Percentiles rank a stretch among this genome's conserved stretches.
These are phyloP conservation scores for Entomortierella parvispora DNA, from an alignment of 192 early-diverging fungal species.

Conservation along the genomic window DNA sequence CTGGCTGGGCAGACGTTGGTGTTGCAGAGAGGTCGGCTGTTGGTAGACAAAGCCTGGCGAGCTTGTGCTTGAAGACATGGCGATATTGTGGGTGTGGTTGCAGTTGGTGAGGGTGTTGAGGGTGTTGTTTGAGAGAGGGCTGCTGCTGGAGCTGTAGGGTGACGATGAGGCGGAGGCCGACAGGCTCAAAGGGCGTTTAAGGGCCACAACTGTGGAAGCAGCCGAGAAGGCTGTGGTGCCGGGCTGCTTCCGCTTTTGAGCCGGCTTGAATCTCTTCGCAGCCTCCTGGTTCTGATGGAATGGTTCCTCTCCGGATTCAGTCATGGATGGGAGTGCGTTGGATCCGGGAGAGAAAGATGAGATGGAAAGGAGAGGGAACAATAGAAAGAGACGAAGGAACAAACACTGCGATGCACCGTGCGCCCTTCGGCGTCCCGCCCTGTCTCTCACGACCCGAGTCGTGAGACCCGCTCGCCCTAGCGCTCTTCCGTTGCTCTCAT, in stretches of 20 bases:
- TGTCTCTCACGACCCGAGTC: too few species aligned
- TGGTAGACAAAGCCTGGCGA: neutral
- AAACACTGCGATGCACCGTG: too few species aligned
- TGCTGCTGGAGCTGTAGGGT: too few species aligned
- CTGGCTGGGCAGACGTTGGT: slow-evolving; percentile 4
- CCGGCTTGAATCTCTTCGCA: slow-evolving; percentile 20
- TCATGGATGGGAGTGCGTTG: neutral
- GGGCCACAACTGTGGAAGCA: slow-evolving; percentile 4
- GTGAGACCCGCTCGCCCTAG: too few species aligned
- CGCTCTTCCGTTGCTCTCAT: too few species aligned
- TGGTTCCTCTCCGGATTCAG: slow-evolving; percentile 12
- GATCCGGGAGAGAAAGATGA: neutral
- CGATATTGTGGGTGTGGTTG: neutral
- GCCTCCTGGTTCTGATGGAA: slow-evolving; percentile 22
- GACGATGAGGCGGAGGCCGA: neutral
- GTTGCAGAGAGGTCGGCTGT: neutral
- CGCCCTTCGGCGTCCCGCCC: too few species aligned
- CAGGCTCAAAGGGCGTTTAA: neutral
- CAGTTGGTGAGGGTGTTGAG: neutral
- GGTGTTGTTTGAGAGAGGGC: neutral
- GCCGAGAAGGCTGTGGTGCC: slow-evolving; percentile 8
- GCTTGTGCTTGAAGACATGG: neutral
- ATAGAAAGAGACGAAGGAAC: too few species aligned
- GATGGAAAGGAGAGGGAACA: neutral
- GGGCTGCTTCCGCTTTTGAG: slow-evolving; percentile 22